Percentiles rank a stretch among this genome's conserved stretches.
phyloP scores from a whole-genome alignment of 768 basidiomycete genomes.

The Clitopilus hobsonii region DNA sequence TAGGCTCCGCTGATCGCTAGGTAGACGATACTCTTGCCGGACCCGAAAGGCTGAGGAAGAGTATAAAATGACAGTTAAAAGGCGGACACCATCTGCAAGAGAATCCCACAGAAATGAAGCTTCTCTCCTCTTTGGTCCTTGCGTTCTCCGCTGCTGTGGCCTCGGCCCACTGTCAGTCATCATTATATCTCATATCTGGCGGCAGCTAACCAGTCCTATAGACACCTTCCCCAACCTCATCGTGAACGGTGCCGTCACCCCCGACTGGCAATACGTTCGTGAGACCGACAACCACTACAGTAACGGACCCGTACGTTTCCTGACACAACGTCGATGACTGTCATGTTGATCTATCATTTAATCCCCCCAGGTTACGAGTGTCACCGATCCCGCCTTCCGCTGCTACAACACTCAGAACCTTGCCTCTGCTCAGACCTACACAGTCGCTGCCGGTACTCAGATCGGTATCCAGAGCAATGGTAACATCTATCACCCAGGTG shows the following conservation, averaged over 20 bases:
- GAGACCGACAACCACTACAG: conserved; percentile 14
- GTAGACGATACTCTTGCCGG: neutral
- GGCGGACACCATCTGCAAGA: no score
- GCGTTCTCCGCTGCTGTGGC: neutral
- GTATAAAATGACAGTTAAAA: neutral
- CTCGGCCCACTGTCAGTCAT: conserved; percentile 8
- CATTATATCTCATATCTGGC: neutral
- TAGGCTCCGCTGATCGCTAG: neutral
- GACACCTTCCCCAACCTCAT: conserved; percentile 16
- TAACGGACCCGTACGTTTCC: conserved; percentile 9
- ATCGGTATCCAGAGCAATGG: conserved; percentile 27
- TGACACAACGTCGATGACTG: neutral
- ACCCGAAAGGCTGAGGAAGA: neutral
- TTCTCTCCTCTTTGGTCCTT: neutral
- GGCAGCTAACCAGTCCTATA: neutral
- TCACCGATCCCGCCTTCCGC: conserved; percentile 22
- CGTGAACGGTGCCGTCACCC: conserved; percentile 9
- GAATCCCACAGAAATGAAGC: neutral
- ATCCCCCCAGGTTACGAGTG: conserved; percentile 19
- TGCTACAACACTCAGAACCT: conserved; percentile 20
- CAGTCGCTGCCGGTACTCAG: conserved; percentile 25
- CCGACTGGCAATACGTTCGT: conserved; percentile 16
- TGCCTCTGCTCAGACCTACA: conserved; percentile 21
- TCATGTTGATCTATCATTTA: neutral
- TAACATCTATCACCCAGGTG: conserved; percentile 30